Conservation (phyloP, 2,329 filamentous ascomycete species). For the Fusarium ambrosium region DNA sequence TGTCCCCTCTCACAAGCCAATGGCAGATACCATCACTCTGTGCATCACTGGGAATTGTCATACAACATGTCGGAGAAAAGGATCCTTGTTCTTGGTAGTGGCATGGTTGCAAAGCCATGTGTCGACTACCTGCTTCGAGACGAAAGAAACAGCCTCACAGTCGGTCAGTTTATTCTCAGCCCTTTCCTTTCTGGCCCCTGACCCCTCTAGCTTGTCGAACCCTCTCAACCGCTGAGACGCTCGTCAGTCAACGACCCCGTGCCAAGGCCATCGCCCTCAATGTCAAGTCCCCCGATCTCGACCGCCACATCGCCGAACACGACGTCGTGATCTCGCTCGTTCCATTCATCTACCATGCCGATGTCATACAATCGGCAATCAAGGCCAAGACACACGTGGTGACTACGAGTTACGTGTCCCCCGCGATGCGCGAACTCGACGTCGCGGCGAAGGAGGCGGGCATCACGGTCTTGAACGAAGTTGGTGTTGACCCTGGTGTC, state of each 20-base stretch:
- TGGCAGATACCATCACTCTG: background rate
- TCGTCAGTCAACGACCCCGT: background rate
- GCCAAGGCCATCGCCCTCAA: constrained; percentile 30
- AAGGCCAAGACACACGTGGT: constrained; percentile 79
- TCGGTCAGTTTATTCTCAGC: background rate
- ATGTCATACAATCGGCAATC: constrained; percentile 77
- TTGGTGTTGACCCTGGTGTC: constrained; percentile 71
- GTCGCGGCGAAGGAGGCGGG: constrained; percentile 73
- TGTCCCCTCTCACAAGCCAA: background rate
- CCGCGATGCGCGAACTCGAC: constrained; percentile 77
- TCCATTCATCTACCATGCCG: constrained; percentile 42
- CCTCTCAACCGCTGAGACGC: constrained; percentile 3
- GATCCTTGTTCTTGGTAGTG: constrained; percentile 38
- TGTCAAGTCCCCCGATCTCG: constrained; percentile 32
- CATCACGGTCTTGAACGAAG: constrained; percentile 81
- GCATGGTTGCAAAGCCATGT: constrained; percentile 36
- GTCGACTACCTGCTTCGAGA: constrained; percentile 34
- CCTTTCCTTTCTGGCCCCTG: background rate
- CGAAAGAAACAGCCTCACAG: constrained; percentile 19
- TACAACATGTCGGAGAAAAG: background rate
- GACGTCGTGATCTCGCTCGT: constrained; percentile 45
- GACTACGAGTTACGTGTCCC: constrained; percentile 81
- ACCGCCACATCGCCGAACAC: constrained; percentile 25
- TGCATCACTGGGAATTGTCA: background rate
- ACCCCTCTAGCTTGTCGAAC: constrained; percentile 30